Percentiles rank a stretch among this genome's conserved stretches.
Conservation (phyloP, 1,139 yeast genomes). For the Debaryomycetaceae sp. region DNA sequence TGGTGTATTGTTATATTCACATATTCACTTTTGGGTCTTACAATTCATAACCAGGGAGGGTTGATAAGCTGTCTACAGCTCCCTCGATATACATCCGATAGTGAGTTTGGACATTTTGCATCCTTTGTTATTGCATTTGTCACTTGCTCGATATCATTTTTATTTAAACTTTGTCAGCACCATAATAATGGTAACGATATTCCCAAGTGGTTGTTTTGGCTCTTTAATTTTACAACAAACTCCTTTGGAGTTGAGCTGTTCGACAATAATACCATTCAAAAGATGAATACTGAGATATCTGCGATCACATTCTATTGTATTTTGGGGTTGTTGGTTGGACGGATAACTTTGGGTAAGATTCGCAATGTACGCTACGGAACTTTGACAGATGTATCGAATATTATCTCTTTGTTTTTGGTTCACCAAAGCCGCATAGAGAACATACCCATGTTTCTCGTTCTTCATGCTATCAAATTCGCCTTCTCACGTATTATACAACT, state of each 20-base stretch:
- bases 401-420: conserved; percentile 54
- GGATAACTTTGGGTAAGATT: conserved; percentile 25
- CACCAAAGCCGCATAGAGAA: conserved; percentile 68
- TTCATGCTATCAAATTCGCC: conserved; percentile 34
- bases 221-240: conserved; percentile 30
- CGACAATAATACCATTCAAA: conserved; percentile 8
- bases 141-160: conserved; percentile 38
- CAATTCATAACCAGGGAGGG: conserved; percentile 28
- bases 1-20: conserved; percentile 52
- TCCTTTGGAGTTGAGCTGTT: conserved; percentile 21
- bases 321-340: conserved; percentile 15
- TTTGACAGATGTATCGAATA: conserved; percentile 41
- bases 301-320: conserved; percentile 22
- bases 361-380: conserved; percentile 21
- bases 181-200: conserved; percentile 50
- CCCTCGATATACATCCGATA: conserved; percentile 4
- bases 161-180: conserved; percentile 59
- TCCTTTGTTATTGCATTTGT: conserved; percentile 41
- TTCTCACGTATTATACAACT: conserved; percentile 5
- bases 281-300: conserved; percentile 26
- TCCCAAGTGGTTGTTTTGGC: conserved; percentile 33
- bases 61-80: conserved; percentile 12
- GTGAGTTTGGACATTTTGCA: conserved; percentile 22
- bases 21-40: conserved; percentile 22
- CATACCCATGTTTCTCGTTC: conserved; percentile 64